Conservation (phyloP, 1,284 basidiomycete species). For the Fomes fomentarius region DNA sequence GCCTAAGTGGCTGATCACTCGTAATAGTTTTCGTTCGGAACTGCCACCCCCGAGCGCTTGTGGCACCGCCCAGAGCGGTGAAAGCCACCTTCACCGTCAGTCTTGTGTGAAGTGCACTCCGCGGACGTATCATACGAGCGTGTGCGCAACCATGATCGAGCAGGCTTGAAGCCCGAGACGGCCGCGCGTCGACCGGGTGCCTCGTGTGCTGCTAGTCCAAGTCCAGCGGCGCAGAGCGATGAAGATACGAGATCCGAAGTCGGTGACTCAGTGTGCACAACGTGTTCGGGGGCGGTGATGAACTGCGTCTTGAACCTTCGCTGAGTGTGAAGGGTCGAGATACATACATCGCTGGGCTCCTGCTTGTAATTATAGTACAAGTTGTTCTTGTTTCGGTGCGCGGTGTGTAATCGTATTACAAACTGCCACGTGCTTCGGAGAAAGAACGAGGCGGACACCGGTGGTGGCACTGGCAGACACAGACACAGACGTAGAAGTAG, state of each 20-base stretch:
- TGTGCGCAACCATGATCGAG: background rate
- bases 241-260: background rate
- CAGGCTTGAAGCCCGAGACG: background rate
- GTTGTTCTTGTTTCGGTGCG: background rate
- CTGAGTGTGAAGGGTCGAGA: slow-evolving; percentile 13
- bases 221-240: background rate
- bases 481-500: no score
- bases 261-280: background rate
- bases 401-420: background rate
- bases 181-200: background rate
- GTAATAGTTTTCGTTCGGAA: no score
- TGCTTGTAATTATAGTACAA: no score
- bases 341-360: background rate
- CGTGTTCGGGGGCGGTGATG: slow-evolving; percentile 4
- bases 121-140: background rate
- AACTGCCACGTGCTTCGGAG: background rate
- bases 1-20: background rate
- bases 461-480: no score
- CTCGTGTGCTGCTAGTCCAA: slow-evolving; percentile 22
- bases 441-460: background rate
- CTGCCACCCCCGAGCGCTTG: no score
- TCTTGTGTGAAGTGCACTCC: background rate
- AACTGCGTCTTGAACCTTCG: background rate
- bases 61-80: no score
- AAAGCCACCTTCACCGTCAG: no score